Evolutionary conservation across 805 yeast species (phyloP).

Genomic region (Dipodascopsis tothii): DNA sequence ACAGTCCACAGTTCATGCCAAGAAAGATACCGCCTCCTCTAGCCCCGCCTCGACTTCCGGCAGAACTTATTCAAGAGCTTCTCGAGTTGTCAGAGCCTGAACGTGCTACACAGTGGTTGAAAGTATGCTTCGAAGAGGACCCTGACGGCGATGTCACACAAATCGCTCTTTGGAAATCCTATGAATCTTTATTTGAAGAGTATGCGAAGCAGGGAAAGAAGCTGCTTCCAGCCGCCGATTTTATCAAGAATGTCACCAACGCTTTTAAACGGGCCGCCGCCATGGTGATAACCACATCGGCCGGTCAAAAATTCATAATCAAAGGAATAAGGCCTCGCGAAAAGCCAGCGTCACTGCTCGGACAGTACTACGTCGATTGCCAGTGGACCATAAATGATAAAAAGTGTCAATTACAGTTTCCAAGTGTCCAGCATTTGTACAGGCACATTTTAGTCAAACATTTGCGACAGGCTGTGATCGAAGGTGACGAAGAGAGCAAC

Average conservation of each 20-base stretch:
- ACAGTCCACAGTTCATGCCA: background rate
- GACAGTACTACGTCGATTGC: slow-evolving; percentile 21
- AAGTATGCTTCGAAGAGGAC: slow-evolving; percentile 78
- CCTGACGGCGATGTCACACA: slow-evolving; percentile 83
- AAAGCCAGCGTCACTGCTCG: slow-evolving; percentile 30
- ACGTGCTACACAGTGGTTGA: slow-evolving; percentile 87
- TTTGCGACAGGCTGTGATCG: no score
- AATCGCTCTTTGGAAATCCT: slow-evolving; percentile 90
- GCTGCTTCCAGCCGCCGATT: slow-evolving; percentile 89
- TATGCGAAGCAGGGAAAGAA: slow-evolving; percentile 47
- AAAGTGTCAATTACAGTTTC: slow-evolving; percentile 9
- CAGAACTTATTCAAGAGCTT: slow-evolving; percentile 51
- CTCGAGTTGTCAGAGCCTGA: slow-evolving; percentile 70
- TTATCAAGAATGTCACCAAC: slow-evolving; percentile 84
- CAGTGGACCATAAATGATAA: slow-evolving; percentile 16
- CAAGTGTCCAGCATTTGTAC: slow-evolving; percentile 14
- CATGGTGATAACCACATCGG: slow-evolving; percentile 69
- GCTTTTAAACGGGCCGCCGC: slow-evolving; percentile 77
- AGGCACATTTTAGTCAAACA: slow-evolving; percentile 22
- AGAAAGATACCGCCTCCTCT: slow-evolving; percentile 50
- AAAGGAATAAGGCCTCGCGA: slow-evolving; percentile 87
- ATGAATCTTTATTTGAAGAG: slow-evolving; percentile 75
- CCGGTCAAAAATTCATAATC: slow-evolving; percentile 73
- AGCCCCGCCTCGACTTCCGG: slow-evolving; percentile 54
- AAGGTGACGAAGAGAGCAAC: no score